Evolutionary conservation across 129 eudicot genomes (phyloP), one percentile per base, ranked within the genome.

Genomic region (Centaurea solstitialis): DNA sequence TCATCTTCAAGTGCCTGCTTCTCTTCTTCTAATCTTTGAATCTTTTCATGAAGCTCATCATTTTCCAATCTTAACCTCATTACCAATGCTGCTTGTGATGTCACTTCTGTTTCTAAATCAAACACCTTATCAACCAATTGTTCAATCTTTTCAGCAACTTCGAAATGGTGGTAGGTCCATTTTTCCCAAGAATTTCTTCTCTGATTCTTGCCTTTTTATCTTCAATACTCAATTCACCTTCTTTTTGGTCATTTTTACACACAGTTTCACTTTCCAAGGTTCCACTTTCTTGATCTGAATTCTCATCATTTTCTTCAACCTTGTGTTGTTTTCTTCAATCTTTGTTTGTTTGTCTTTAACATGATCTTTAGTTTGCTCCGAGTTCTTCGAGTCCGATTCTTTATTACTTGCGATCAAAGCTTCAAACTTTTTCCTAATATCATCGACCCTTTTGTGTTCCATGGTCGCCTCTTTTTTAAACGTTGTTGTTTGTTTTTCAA

Each of bases 101-200:
- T 68, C 41, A 91, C 84, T 4, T 76, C 86, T 6, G 85, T 86
- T 83, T 91, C 98, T 65, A 89, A 23, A 24, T 6, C 68, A 41
- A 93, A 78, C 21, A 91, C 87, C 53, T 85, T 89, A 13, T 86
- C 93, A 64, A 93, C 96, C 77, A 91, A 86, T 41, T 89, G 90
- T 67, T 93, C 94, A 59, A 91, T 87, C 86, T 91, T 91, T 50
- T 91, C 92, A 43, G 87, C 91, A 66, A 93, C 87, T 66, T 87
- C 86, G 89, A 74, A 72, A 89, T 84, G 22, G 91, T 86, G 74
- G 87, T 62, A 10, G 78, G 67, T n/a, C 68, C 53, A 22, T 70
- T 67, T 5, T 84, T 84, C 73, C 39, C 85, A 43, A 74, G 59
- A 80, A 87, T 70, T 7, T 80, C 78, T 74, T 81, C 87, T 74